Conservation (phyloP, 106 monocot species). For the Acanthochlamys bracteata region DNA sequence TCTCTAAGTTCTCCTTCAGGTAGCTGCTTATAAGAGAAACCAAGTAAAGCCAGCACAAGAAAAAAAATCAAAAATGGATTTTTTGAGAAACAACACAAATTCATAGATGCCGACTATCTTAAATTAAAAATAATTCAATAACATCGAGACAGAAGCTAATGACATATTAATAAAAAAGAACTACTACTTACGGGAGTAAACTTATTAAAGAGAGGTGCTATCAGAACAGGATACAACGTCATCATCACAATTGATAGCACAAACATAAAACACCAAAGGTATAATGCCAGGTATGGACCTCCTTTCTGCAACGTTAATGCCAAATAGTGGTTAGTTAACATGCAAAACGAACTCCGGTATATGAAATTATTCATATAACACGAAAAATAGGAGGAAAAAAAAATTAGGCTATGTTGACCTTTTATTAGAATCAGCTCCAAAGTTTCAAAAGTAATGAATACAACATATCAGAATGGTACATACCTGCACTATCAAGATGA, state of each 20-base stretch:
- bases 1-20: constrained; percentile 78
- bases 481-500: constrained; percentile 86
- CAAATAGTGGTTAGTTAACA: not conserved
- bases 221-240: constrained; percentile 84
- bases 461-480: not conserved
- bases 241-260: constrained; percentile 81
- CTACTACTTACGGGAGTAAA: constrained; percentile 90
- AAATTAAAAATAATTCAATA: not conserved
- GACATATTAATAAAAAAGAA: not conserved
- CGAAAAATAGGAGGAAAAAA: not conserved
- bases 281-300: constrained; percentile 94
- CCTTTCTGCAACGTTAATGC: constrained; percentile 60
- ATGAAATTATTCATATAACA: no score
- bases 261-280: constrained; percentile 98
- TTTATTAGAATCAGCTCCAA: not conserved
- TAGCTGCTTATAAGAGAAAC: constrained; percentile 45
- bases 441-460: not conserved
- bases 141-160: not conserved
- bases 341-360: no score
- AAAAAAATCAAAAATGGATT: not conserved
- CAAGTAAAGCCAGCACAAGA: not conserved
- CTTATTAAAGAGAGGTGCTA: constrained; percentile 95
- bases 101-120: not conserved
- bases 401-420: no score
- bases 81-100: not conserved